Percentiles rank a stretch among this genome's conserved stretches.
Evolutionary conservation across 345 rosid species (phyloP).

Genomic region (Lagerstroemia speciosa): DNA sequence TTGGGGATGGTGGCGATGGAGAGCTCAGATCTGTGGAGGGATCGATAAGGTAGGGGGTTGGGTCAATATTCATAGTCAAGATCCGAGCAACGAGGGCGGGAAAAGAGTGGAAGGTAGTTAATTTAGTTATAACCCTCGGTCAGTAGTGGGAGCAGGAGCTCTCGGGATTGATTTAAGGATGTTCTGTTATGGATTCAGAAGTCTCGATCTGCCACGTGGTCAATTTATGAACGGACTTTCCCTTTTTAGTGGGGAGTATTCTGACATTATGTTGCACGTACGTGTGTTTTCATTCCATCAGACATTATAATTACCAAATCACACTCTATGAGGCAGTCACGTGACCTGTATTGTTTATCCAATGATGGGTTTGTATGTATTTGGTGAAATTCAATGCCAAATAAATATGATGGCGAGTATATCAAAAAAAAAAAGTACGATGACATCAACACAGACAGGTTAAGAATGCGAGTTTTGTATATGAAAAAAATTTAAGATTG

Average conservation of each 20-base stretch:
- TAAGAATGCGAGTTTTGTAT: too few species aligned
- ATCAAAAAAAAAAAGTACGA: too few species aligned
- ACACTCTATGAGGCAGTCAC: too few species aligned
- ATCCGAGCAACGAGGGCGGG: constrained; percentile 1
- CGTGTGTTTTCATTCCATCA: too few species aligned
- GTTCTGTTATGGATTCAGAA: background rate
- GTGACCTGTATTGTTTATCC: too few species aligned
- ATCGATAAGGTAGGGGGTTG: background rate
- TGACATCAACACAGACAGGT: too few species aligned
- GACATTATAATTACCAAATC: too few species aligned
- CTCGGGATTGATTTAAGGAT: background rate
- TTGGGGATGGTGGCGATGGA: background rate
- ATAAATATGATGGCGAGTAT: too few species aligned
- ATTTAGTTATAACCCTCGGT: background rate
- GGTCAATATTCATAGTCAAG: constrained; percentile 2
- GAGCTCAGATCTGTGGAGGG: background rate
- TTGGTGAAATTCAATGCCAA: too few species aligned
- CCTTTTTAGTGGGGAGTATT: background rate
- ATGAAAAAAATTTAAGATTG: too few species aligned
- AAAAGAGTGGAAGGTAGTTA: constrained; percentile 4
- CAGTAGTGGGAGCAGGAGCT: background rate
- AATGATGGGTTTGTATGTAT: too few species aligned
- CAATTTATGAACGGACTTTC: background rate
- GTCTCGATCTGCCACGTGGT: background rate
- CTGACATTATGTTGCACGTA: background rate